Evolutionary conservation across 208 protist species (phyloP), one percentile per base, ranked within the genome.

Genomic region (Acanthamoeba triangularis): DNA sequence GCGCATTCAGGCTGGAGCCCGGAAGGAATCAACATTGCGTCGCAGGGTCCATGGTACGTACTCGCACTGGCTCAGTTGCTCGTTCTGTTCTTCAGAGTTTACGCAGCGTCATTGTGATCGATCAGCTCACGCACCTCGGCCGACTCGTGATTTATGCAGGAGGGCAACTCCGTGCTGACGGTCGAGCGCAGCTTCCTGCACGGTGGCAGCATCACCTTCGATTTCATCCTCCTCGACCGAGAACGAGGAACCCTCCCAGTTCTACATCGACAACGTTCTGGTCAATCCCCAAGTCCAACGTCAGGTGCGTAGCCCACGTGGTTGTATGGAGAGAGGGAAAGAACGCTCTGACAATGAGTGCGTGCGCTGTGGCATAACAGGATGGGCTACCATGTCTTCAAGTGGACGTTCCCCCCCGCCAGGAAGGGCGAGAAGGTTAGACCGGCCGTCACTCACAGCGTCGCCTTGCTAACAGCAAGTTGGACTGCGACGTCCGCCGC

Each of bases 201-300:
- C 2, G 47, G 30, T 11, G 90, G 90, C 41, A 94, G 69, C 44
- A 47, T 94, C n/a, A 44, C 41, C 37, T 94, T 94, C 47, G 90
- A 94, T 41, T 94, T 94, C 72, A 94, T 67, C 20, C 74, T 94
- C n/a, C 44, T 94, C n/a, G 3, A 94, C 90, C 14, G 90, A 94
- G 72, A 63, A 94, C 69, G 74, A 65, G 13, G 90, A 94, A 44
- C 49, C 90, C 0, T 61, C 85, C 8, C 49, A 85, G 54, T 94
- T 94, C 74, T 94, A 65, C 30, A 94, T 94, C 13, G 90, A 94
- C 49, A 49, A 85, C 74, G 33, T 47, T 0, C 35, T 94, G 67
- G 25, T 54, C 52, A 44, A 67, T 13, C 67, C 61, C 8, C 74
- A 52, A 80, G 69, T 5, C 63, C 8, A 84, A 61, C 47, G 35